phyloP scores from a whole-genome alignment of 2,329 filamentous ascomycete genomes.

The Colletotrichum eremochloae region DNA sequence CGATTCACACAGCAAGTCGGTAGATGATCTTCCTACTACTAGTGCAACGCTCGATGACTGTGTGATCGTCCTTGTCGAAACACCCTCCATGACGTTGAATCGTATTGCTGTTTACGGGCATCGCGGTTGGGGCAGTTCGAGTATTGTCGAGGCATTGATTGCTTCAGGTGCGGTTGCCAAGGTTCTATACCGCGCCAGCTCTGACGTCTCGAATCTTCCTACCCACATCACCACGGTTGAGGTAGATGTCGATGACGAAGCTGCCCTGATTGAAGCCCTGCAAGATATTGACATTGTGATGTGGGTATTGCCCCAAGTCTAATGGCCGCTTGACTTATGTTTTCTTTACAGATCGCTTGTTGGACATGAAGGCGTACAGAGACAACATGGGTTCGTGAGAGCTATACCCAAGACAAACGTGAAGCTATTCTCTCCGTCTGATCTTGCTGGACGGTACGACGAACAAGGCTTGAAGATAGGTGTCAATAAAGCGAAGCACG shows the following conservation, averaged over 20 bases:
- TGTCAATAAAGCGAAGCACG: constrained; percentile 45
- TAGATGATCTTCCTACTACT: background rate
- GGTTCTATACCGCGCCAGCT: constrained; percentile 46
- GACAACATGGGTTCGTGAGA: constrained; percentile 46
- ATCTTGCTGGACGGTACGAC: constrained; percentile 45
- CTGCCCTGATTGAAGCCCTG: constrained; percentile 10
- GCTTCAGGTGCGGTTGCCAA: constrained; percentile 46
- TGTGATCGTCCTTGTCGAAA: no score
- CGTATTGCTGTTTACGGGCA: constrained; percentile 50
- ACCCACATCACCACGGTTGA: background rate
- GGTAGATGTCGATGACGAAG: constrained; percentile 31
- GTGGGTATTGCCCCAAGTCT: constrained; percentile 20
- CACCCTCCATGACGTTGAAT: constrained; percentile 43
- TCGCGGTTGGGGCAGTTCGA: constrained; percentile 47
- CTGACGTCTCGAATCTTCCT: constrained; percentile 46
- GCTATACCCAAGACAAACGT: constrained; percentile 48
- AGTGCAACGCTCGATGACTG: background rate
- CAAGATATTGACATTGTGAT: constrained; percentile 34
- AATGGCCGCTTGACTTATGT: background rate
- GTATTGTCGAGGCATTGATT: constrained; percentile 45
- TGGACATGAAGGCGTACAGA: constrained; percentile 43
- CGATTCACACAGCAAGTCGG: background rate
- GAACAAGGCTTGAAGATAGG: constrained; percentile 44
- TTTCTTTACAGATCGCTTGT: constrained; percentile 41
- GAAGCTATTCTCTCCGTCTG: constrained; percentile 48